Base-by-base conservation (phyloP, 441 rosid genomes). In the Flueggea neowawraea region DNA sequence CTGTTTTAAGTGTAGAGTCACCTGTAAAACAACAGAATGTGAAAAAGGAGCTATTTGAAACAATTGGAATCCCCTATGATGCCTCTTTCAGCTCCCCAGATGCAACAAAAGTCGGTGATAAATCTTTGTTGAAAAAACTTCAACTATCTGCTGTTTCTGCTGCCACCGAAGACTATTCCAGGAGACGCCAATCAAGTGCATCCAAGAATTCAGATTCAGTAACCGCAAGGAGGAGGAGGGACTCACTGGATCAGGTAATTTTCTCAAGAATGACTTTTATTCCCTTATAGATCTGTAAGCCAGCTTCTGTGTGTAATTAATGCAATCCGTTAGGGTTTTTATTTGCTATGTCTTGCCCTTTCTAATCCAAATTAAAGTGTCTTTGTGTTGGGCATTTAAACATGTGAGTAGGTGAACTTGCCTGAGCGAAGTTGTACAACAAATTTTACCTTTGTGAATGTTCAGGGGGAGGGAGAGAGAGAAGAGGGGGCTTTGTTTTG, bases 151-250 rank as follows among this genome's bases (percentile, higher is more conserved):
- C 84, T 58, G 80, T 76, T 73, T 86, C 87, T 73, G 69, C 82
- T 74, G 76, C 83, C 51, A 63, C 77, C 51, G 82, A 72, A 75
- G 75, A 80, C 72, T 85, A 82, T 76, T 82, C 88, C 55, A 75
- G 78, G 71, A 86, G 84, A 56, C 64, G 62, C 58, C 87, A 73
- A 57, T 83, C 86, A 52, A 78, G 88, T 78, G 85, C 80, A 59
- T 54, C 60, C 62, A 89, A 82, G 75, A 75, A 75, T 72, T 76
- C 77, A 54, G 96, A 88, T 65, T 80, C 91, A 62, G 99, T 86
- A 77, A 85, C 84, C 65, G 80, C 86, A 10, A 83, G 99, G 84
- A 89, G 99, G 71, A 85, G 88, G 72, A 84, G 98, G 73, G 95
- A 91, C 68, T 95, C 98, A 10, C 69, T 95, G 62, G 98, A 85